Percentiles rank a stretch among this genome's conserved stretches.
Evolutionary conservation across 495 filamentous ascomycete species (phyloP).

Genomic region (Daldinia grandis): DNA sequence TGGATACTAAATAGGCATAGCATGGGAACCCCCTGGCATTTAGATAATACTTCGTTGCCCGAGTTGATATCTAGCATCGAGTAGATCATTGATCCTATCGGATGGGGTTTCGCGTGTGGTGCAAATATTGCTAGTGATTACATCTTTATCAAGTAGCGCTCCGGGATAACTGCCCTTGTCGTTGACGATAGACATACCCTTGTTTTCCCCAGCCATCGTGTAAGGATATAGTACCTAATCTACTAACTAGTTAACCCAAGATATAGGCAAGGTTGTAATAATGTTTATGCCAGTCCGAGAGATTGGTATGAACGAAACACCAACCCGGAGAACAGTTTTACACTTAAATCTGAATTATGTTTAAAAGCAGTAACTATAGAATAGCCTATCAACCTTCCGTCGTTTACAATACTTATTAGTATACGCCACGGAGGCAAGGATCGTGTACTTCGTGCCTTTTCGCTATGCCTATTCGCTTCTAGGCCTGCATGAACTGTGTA

Average conservation of each 20-base stretch:
- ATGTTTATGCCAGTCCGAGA: not conserved
- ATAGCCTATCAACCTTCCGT: too few relatives aligned
- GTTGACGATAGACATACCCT: not conserved
- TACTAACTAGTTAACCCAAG: too few relatives aligned
- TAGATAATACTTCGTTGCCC: not conserved
- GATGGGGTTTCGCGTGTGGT: not conserved
- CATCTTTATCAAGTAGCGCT: not conserved
- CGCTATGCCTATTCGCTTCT: too few relatives aligned
- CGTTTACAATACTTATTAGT: too few relatives aligned
- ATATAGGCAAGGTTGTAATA: not conserved
- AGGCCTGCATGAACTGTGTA: not conserved
- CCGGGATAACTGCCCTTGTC: not conserved
- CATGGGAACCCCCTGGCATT: not conserved
- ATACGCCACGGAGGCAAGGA: too few relatives aligned
- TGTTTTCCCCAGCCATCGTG: not conserved
- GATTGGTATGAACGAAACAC: not conserved
- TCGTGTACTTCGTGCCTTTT: too few relatives aligned
- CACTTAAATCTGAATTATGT: too few relatives aligned
- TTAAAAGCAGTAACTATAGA: too few relatives aligned
- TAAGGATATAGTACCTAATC: not conserved
- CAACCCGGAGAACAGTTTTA: too few relatives aligned
- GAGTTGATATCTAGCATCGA: not conserved
- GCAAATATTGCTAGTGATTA: not conserved
- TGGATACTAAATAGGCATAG: not conserved
- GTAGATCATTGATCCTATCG: not conserved